These are phyloP conservation scores for Xylaria polymorpha DNA, from an alignment of 2,329 filamentous ascomycete genomes.

Conservation along the genomic window DNA sequence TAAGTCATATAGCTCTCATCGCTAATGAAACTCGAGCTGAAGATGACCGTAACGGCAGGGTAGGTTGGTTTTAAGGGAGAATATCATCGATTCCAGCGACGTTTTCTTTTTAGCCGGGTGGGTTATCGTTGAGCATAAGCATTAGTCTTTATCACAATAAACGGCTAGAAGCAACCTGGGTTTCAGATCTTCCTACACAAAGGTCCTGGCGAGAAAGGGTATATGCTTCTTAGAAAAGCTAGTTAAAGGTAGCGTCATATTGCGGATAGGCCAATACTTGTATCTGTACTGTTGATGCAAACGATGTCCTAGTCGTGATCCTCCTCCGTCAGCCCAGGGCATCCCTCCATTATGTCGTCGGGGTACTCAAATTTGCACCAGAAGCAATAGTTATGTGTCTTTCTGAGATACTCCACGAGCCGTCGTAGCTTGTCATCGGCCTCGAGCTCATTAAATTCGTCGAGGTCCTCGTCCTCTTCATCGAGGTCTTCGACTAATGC, in stretches of 20 bases:
- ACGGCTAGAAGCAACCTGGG: background rate
- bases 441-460: constrained; percentile 79
- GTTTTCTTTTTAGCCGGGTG: background rate
- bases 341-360: constrained; percentile 81
- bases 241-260: background rate
- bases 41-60: background rate
- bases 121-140: background rate
- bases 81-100: background rate
- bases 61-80: background rate
- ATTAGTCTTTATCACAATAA: constrained; percentile 2
- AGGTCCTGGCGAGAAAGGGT: background rate
- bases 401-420: constrained; percentile 76
- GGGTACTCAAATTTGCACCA: constrained; percentile 93
- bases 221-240: background rate
- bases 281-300: background rate
- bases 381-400: constrained; percentile 85
- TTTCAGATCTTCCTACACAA: background rate
- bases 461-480: constrained; percentile 82
- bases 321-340: constrained; percentile 87
- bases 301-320: constrained; percentile 69
- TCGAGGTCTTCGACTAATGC: constrained; percentile 76
- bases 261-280: background rate
- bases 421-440: constrained; percentile 73
- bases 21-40: background rate
- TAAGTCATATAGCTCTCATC: background rate